A percentile compares a stretch with the other conserved stretches of the same genome.
Evolutionary conservation across 2,329 filamentous ascomycete genomes (phyloP).

Genomic region (Penicillium olsonii): DNA sequence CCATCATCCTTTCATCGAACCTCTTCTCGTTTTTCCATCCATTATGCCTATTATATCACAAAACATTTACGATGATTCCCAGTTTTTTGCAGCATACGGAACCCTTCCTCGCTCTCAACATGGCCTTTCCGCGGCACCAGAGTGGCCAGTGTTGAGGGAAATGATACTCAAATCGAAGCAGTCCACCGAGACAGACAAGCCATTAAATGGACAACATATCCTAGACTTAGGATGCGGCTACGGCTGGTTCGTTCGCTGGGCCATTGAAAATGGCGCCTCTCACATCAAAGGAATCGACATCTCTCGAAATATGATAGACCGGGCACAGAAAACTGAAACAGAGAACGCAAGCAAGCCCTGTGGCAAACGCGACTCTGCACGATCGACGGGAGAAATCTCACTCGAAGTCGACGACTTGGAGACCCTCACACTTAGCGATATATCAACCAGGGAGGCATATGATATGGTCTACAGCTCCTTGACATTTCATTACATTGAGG

Average conservation of each 20-base stretch:
- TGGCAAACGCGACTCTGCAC: not conserved
- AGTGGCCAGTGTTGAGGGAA: conserved; percentile 47
- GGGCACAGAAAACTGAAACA: conserved; percentile 30
- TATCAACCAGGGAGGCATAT: conserved; percentile 24
- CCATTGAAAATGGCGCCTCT: conserved; percentile 39
- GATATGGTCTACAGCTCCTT: conserved; percentile 47
- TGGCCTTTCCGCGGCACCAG: conserved; percentile 45
- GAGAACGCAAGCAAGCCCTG: not conserved
- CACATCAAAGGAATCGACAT: conserved; percentile 44
- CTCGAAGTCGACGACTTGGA: conserved; percentile 9
- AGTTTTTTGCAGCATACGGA: conserved; percentile 49
- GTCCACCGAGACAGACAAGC: not conserved
- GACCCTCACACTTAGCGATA: not conserved
- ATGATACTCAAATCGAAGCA: conserved; percentile 36
- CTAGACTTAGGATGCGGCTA: conserved; percentile 53
- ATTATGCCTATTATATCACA: conserved; percentile 18
- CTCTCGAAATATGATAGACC: conserved; percentile 48
- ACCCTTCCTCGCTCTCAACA: conserved; percentile 44
- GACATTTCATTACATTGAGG: conserved; percentile 45
- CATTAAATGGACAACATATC: conserved; percentile 27
- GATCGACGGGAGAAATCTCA: not conserved
- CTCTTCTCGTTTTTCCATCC: not conserved
- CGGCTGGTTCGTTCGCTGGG: conserved; percentile 51
- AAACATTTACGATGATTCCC: conserved; percentile 42
- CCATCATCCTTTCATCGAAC: too few species aligned